Evolutionary conservation across 306 rosid genomes (phyloP), one percentile per base, ranked within the genome.

Genomic region (Acmispon strigosus): DNA sequence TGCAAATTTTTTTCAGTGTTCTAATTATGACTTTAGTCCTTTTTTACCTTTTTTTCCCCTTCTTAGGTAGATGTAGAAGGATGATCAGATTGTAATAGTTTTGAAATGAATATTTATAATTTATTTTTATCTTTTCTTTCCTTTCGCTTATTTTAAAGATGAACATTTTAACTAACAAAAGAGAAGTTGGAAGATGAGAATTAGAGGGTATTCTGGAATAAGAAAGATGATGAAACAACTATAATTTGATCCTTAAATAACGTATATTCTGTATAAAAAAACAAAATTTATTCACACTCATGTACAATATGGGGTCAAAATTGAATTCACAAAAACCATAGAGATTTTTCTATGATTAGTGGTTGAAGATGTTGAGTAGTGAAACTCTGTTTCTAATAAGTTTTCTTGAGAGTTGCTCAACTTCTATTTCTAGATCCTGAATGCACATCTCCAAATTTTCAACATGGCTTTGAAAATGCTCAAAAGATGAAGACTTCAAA

Each of bases 341-440:
- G 37, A 32, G 8, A 32, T 5, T 32, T n/a, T 22, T 50, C 50
- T 24, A 10, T 32, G 37, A 29, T 24, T 53, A 77, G 29, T 60
- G 64, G 50, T 52, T 79, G 66, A 73, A 53, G 62, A 79, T 73
- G 27, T 79, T 72, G 11, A 78, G 82, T 27, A 72, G 43, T 11
- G 11, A 7, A 39, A 39, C 43, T 39, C 43, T 39, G 10, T 1
- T 39, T 39, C 11, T 39, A 24, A 69, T 69, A 1, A 80, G 69
- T 34, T 54, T 5, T 32, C 77, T 80, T 27, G 57, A 54, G 4
- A 75, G 62, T 0, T 22, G 0, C 22, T 74, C 80, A 24, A 74
- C 13, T 16, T 12, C 56, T 61, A n/a, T 4, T 62, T 80, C 77
- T 17, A 74, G 24, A 55, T 80, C 73, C 14, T 74, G 36, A 53